Conservation (phyloP, 208 protist genomes). For the Crithidia mellificae region DNA sequence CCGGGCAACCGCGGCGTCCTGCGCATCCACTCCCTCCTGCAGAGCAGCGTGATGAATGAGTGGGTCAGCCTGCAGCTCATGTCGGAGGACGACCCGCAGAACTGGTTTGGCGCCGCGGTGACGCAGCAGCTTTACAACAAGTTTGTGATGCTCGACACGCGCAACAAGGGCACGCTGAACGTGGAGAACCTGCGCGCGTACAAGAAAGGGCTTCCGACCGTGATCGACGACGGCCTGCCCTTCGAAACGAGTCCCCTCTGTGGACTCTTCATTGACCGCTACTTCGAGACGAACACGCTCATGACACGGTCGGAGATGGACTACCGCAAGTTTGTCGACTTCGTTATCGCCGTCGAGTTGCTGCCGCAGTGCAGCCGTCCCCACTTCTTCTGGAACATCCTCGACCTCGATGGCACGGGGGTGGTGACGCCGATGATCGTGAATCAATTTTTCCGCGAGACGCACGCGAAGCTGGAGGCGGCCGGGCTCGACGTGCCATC, state of each 20-base stretch:
- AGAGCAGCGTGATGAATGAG: slow-evolving; percentile 84
- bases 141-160: slow-evolving; percentile 83
- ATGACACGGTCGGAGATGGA: slow-evolving; percentile 88
- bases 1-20: slow-evolving; percentile 67
- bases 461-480: slow-evolving; percentile 74
- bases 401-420: slow-evolving; percentile 79
- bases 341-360: slow-evolving; percentile 88
- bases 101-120: slow-evolving; percentile 78
- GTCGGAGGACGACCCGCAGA: slow-evolving; percentile 71
- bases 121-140: slow-evolving; percentile 87
- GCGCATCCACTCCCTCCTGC: slow-evolving; percentile 78
- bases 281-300: slow-evolving; percentile 90
- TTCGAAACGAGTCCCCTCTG: slow-evolving; percentile 76
- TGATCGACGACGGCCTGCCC: slow-evolving; percentile 81
- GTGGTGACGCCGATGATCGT: slow-evolving; percentile 74
- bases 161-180: slow-evolving; percentile 85
- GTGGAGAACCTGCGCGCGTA: slow-evolving; percentile 74
- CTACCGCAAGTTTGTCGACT: slow-evolving; percentile 93
- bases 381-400: slow-evolving; percentile 87
- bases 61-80: slow-evolving; percentile 87
- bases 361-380: slow-evolving; percentile 79
- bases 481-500: slow-evolving; percentile 68
- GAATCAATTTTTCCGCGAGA: slow-evolving; percentile 90
- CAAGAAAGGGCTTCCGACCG: slow-evolving; percentile 85
- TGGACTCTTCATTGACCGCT: slow-evolving; percentile 86